phyloP scores from a whole-genome alignment of 176 grass and related monocot genomes.

The Ananas comosus region DNA sequence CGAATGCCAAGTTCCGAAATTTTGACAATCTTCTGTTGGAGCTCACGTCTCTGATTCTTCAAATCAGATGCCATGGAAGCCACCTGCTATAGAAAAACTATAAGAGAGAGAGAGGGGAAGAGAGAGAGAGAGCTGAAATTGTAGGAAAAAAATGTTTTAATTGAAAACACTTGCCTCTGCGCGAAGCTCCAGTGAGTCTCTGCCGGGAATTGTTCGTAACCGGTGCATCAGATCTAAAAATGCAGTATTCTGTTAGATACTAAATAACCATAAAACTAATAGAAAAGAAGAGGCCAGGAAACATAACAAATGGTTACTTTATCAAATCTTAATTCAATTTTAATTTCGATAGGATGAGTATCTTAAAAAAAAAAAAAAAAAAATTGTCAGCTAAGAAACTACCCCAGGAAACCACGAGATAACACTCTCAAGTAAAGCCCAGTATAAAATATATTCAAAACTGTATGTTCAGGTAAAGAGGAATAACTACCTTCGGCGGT shows the following conservation, averaged over 20 bases:
- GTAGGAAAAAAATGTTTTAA: not conserved
- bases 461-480: constrained; percentile 1
- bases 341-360: not conserved
- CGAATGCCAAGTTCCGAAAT: constrained; percentile 82
- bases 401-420: not conserved
- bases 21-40: constrained; percentile 65
- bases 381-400: not conserved
- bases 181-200: constrained; percentile 75
- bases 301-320: not conserved
- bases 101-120: no score
- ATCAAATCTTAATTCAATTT: not conserved
- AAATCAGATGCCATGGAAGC: constrained; percentile 86
- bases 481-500: constrained; percentile 52
- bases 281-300: not conserved
- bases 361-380: not conserved
- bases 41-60: constrained; percentile 47
- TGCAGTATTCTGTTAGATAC: not conserved
- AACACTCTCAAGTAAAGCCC: not conserved
- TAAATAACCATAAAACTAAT: not conserved
- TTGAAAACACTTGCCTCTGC: constrained; percentile 43
- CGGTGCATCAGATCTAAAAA: constrained; percentile 70
- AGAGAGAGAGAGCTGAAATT: constrained; percentile 8
- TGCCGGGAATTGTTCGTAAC: constrained; percentile 63
- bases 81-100: constrained; percentile 36
- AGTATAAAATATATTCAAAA: constrained; percentile 3